Evolutionary conservation across 306 rosid species (phyloP).

Genomic region (Vigna trinervia): DNA sequence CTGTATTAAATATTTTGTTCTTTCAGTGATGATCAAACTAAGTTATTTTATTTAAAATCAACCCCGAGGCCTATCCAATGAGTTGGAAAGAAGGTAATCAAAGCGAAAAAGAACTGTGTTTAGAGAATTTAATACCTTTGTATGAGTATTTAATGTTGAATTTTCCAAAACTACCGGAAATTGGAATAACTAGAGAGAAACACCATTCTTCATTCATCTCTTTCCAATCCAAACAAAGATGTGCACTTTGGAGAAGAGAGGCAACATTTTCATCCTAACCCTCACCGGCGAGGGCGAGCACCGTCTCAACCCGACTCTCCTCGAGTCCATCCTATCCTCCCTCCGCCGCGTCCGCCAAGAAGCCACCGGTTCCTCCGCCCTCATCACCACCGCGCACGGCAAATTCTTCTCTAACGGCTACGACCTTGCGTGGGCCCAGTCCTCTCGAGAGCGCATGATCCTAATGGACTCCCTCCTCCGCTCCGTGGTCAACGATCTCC

Average conservation of each 20-base stretch:
- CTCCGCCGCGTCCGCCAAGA: conserved; percentile 63
- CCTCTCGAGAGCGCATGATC: conserved; percentile 1
- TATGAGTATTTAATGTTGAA: too few species aligned
- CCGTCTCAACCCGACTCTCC: conserved; percentile 74
- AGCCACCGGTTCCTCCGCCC: conserved; percentile 55
- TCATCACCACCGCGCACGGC: conserved; percentile 87
- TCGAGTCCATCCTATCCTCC: conserved; percentile 59
- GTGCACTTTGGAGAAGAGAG: conserved; percentile 77
- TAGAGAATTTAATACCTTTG: too few species aligned
- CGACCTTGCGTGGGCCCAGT: conserved; percentile 67
- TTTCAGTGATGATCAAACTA: too few species aligned
- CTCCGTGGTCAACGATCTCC: conserved; percentile 59
- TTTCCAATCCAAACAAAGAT: conserved; percentile 33
- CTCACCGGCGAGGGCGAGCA: conserved; percentile 72
- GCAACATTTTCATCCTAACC: conserved; percentile 69
- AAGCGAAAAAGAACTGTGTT: too few species aligned
- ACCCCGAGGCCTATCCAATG: too few species aligned
- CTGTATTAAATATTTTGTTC: too few species aligned
- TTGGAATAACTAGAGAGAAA: neutral
- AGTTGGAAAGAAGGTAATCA: too few species aligned
- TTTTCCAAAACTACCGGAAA: neutral
- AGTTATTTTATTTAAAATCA: too few species aligned
- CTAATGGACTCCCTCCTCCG: conserved; percentile 52
- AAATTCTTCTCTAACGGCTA: conserved; percentile 92
- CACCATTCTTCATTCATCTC: too few species aligned